Percentiles rank a stretch among this genome's conserved stretches.
These are phyloP conservation scores for Sisymbrium altissimum DNA, from an alignment of 345 rosid species.

Conservation along the genomic window DNA sequence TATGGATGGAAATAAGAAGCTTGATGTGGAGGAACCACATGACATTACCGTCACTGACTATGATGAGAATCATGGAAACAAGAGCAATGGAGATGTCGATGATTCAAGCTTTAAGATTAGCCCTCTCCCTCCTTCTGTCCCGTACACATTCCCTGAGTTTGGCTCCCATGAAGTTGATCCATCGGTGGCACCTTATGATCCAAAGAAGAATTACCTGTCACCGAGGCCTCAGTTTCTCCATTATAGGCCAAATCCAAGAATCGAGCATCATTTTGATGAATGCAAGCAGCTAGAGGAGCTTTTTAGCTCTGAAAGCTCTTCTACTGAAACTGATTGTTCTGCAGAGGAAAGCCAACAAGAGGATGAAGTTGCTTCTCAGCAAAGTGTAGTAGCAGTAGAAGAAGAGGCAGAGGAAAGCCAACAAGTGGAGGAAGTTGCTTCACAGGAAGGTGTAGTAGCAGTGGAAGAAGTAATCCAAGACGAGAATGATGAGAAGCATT, in stretches of 20 bases:
- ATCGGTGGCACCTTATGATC: slow-evolving; percentile 55
- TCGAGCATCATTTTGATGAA: slow-evolving; percentile 37
- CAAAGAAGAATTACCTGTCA: slow-evolving; percentile 45
- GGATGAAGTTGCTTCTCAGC: slow-evolving; percentile 29
- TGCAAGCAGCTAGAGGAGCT: slow-evolving; percentile 51
- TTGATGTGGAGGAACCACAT: slow-evolving; percentile 14
- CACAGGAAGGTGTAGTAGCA: slow-evolving; percentile 11
- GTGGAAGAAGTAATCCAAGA: slow-evolving; percentile 14
- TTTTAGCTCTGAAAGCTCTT: slow-evolving; percentile 46
- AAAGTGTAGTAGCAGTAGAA: slow-evolving; percentile 20
- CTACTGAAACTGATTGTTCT: slow-evolving; percentile 45
- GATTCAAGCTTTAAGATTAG: background rate
- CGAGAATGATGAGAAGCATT: slow-evolving; percentile 24
- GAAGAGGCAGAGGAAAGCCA: slow-evolving; percentile 17
- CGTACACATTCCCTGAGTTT: slow-evolving; percentile 20
- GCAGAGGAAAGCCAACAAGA: slow-evolving; percentile 45
- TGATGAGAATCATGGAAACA: background rate
- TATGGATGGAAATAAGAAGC: background rate
- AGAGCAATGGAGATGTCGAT: background rate
- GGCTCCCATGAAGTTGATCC: slow-evolving; percentile 49
- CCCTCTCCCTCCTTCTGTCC: background rate
- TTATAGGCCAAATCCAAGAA: slow-evolving; percentile 60
- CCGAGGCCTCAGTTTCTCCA: slow-evolving; percentile 69
- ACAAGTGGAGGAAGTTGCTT: slow-evolving; percentile 35
- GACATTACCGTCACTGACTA: slow-evolving; percentile 35